Conservation (phyloP, 257 asterid genomes). For the Solanum rostratum region DNA sequence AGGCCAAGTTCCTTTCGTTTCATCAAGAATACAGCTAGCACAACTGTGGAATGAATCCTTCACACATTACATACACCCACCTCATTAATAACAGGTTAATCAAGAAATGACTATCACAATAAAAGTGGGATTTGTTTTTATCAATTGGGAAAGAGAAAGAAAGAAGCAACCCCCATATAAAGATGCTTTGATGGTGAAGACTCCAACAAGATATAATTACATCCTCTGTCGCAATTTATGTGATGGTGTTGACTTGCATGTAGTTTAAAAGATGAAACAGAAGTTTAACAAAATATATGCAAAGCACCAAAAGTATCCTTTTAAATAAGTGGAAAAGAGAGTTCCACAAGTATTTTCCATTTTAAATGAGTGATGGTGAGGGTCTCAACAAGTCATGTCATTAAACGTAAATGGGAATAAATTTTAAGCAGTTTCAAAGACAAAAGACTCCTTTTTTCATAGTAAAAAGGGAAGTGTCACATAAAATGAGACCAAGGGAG, state of each 20-base stretch:
- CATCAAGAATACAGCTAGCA: constrained; percentile 48
- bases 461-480: not conserved
- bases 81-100: not conserved
- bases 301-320: not conserved
- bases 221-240: not conserved
- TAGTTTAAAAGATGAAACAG: not conserved
- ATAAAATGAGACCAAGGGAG: not conserved
- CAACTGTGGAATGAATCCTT: constrained; percentile 61
- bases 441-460: not conserved
- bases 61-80: not conserved
- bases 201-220: not conserved
- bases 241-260: not conserved
- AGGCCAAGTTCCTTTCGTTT: constrained; percentile 82
- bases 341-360: not conserved
- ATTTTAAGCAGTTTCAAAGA: not conserved
- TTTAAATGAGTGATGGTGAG: not conserved
- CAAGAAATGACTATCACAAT: constrained; percentile 3
- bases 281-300: not conserved
- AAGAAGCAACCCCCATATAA: not conserved
- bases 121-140: not conserved
- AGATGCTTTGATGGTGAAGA: not conserved
- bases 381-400: not conserved
- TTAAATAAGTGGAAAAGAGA: not conserved
- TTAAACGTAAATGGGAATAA: not conserved
- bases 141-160: not conserved